These are phyloP conservation scores for Mrakiaceae sp. DNA, from an alignment of 1,284 basidiomycete genomes.

Conservation along the genomic window DNA sequence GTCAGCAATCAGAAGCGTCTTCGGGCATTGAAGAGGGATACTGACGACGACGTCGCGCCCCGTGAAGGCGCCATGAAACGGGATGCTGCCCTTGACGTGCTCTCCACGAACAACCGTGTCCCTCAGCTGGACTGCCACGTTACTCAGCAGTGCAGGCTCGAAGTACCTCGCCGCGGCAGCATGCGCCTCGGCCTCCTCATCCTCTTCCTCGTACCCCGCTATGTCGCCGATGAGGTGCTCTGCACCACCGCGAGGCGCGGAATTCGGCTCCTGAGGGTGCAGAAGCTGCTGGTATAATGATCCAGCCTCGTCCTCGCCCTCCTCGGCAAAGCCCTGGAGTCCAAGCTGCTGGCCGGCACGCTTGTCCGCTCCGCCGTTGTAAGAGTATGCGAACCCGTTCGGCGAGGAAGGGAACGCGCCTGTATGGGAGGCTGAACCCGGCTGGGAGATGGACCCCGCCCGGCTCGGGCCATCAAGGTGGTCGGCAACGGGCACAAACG, in stretches of 20 bases:
- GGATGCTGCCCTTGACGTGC: constrained; percentile 82
- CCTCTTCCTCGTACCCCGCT: not conserved
- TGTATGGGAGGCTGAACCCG: not conserved
- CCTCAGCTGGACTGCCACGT: constrained; percentile 73
- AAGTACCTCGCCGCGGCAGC: constrained; percentile 48
- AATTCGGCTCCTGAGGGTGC: no score
- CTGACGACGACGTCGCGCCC: constrained; percentile 83
- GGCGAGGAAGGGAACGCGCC: not conserved
- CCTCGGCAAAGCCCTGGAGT: not conserved
- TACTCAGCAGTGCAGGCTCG: constrained; percentile 74
- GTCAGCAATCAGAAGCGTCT: not conserved
- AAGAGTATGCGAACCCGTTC: not conserved
- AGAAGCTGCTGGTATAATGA: no score
- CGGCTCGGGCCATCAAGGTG: not conserved
- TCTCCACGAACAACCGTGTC: constrained; percentile 68
- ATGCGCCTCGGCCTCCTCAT: not conserved
- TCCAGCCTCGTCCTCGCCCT: not conserved
- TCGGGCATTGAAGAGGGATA: constrained; percentile 18
- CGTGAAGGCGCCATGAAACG: constrained; percentile 76
- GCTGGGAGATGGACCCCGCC: not conserved
- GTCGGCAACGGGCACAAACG: constrained; percentile 1
- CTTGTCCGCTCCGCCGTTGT: not conserved
- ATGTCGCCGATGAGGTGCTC: not conserved
- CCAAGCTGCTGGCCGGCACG: not conserved
- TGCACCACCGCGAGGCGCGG: no score